Evolutionary conservation across 352 stramenopile species (phyloP).

Genomic region (Peronospora farinosa): DNA sequence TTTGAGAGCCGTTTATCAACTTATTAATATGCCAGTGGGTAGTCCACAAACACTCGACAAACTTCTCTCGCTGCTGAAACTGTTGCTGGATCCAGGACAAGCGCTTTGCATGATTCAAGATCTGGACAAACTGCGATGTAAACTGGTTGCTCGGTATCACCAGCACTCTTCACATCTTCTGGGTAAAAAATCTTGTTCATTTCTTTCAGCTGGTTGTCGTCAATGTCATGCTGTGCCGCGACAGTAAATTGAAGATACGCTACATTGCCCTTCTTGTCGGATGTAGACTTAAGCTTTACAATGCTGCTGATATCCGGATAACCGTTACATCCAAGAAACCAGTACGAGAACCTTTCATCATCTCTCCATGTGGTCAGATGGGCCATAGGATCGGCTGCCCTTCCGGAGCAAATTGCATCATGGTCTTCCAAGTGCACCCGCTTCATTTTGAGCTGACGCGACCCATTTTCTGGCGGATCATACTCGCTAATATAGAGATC

Average conservation of each 20-base stretch:
- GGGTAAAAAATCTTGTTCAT: constrained; percentile 11
- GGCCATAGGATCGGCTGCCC: no score
- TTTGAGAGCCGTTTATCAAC: no score
- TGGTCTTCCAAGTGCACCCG: no score
- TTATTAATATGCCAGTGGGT: no score
- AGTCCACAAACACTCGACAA: background rate
- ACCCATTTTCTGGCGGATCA: background rate
- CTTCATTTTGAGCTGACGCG: no score
- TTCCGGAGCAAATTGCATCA: no score
- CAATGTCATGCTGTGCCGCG: constrained; percentile 5
- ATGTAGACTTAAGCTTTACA: no score
- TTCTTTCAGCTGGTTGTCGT: constrained; percentile 7
- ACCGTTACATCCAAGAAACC: no score
- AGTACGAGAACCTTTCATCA: background rate
- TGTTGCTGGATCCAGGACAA: no score
- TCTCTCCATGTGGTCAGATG: no score
- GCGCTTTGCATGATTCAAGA: constrained; percentile 1
- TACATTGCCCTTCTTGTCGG: constrained; percentile 1
- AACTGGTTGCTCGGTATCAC: constrained; percentile 7
- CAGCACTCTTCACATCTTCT: constrained; percentile 6
- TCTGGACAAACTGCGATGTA: constrained; percentile 14
- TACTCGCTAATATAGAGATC: constrained; percentile 10
- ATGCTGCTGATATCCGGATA: no score
- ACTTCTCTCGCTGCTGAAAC: no score
- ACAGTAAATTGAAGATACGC: constrained; percentile 12